Base-by-base conservation (phyloP, 2,329 filamentous ascomycete species). In the Colletotrichum falcatum region DNA sequence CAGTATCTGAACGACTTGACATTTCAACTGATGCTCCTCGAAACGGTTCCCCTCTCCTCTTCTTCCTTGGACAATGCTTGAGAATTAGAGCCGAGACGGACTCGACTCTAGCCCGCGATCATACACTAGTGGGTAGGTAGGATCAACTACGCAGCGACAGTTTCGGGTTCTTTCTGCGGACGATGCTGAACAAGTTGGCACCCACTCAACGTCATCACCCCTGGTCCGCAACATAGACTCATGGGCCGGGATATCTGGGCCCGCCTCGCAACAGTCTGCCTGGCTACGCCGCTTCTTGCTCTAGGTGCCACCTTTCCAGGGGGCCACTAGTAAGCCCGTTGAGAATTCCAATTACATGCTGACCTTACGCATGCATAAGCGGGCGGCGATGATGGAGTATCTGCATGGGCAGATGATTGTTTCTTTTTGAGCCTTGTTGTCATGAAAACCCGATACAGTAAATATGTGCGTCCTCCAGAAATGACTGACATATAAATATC, bases 261-360 rank as follows among this genome's bases (percentile, higher is more conserved):
- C n/a, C n/a, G 60, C 60, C 26, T 54, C 48, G 48, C 48, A 20
- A 33, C 11, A 33, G 54, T 23, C 28, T 33, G 26, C 16, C 28
- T 20, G n/a, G 16, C 33, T 20, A 35, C 5, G 26, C 30, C n/a
- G 26, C 14, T 42, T 26, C 18, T 16, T 53, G 26, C 49, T 26
- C 26, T 44, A 28, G 26, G 8, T 18, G 37, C 20, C 11, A 23
- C 35, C 26, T n/a, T 54, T 3, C 42, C 6, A 0, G 28, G 6
- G 20, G 26, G 23, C 2, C 49, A 20, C 33, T 54, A 44, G 37
- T 54, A 23, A 33, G 2, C 12, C 33, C 23, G 14, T 59, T 30
- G 9, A 9, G 16, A 39, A 37, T 65, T 49, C 16, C 53, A 48
- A 42, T 59, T 54, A 26, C 46, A 39, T 30, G 39, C 51, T 65